These are phyloP conservation scores for Xylaria sp. DNA, from an alignment of 2,329 filamentous ascomycete genomes.

Conservation along the genomic window DNA sequence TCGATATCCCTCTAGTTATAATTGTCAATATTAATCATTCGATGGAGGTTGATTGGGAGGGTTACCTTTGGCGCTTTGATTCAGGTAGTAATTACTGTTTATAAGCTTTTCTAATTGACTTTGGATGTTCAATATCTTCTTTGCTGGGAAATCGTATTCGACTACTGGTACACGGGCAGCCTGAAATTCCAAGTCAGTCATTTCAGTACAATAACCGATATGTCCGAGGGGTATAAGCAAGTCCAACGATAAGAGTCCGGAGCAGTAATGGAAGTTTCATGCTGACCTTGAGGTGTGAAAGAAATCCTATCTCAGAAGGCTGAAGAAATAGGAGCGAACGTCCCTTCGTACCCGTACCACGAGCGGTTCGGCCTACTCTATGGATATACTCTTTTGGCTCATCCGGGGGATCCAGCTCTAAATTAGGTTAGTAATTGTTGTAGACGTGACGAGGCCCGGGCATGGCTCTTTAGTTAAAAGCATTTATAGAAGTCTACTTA, in stretches of 20 bases:
- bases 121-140: conserved; percentile 91
- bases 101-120: conserved; percentile 95
- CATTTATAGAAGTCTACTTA: conserved; percentile 15
- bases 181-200: conserved; percentile 10
- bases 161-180: conserved; percentile 89
- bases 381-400: conserved; percentile 71
- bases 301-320: conserved; percentile 90
- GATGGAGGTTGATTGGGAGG: conserved; percentile 55
- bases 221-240: neutral
- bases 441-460: neutral
- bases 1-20: conserved; percentile 53
- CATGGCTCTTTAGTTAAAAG: neutral
- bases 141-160: conserved; percentile 93
- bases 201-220: neutral
- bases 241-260: neutral
- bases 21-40: conserved; percentile 9
- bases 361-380: conserved; percentile 92
- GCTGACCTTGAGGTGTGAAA: conserved; percentile 81
- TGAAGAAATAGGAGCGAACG: conserved; percentile 93
- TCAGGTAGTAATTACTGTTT: conserved; percentile 94
- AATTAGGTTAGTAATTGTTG: conserved; percentile 7
- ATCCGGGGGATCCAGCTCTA: conserved; percentile 91
- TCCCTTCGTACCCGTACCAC: conserved; percentile 84
- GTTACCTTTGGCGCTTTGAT: conserved; percentile 82
- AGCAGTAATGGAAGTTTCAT: neutral